A percentile compares a stretch with the other conserved stretches of the same genome.
Conservation (phyloP, 2,329 filamentous ascomycete genomes). For the Elsinoe fawcettii region DNA sequence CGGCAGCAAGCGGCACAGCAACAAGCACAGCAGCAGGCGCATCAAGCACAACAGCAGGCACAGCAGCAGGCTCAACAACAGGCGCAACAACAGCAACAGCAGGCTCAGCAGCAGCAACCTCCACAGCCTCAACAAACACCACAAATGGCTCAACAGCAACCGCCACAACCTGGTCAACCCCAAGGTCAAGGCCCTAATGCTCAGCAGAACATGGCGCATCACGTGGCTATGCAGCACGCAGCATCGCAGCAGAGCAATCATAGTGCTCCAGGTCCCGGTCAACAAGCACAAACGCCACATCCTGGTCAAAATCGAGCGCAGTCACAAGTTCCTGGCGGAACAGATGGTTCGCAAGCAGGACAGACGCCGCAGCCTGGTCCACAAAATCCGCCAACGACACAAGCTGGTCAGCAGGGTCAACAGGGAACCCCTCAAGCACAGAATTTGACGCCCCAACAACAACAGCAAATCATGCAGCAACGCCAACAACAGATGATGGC, state of each 20-base stretch:
- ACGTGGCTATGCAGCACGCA: constrained; percentile 40
- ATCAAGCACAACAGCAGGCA: constrained; percentile 20
- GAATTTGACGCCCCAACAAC: constrained; percentile 25
- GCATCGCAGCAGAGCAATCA: constrained; percentile 44
- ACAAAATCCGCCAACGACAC: constrained; percentile 20
- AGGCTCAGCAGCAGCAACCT: constrained; percentile 22
- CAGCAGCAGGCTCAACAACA: constrained; percentile 21
- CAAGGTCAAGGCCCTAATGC: constrained; percentile 27
- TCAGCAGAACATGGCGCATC: constrained; percentile 35
- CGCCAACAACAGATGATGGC: constrained; percentile 28
- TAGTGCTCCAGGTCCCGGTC: constrained; percentile 35
- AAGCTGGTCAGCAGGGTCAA: constrained; percentile 22
- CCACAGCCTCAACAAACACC: constrained; percentile 20
- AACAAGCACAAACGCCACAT: constrained; percentile 28
- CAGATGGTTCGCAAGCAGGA: constrained; percentile 6
- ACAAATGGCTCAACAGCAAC: constrained; percentile 25
- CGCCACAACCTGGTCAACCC: constrained; percentile 31
- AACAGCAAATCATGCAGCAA: constrained; percentile 30
- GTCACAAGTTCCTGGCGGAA: constrained; percentile 27
- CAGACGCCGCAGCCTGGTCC: constrained; percentile 23
- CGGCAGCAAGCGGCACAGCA: constrained; percentile 33
- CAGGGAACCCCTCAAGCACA: constrained; percentile 29
- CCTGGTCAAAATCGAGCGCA: constrained; percentile 35
- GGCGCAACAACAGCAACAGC: constrained; percentile 20
- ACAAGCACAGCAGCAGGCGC: constrained; percentile 23